Conservation (phyloP, 2,329 filamentous ascomycete genomes). For the Gliomastix tumulicola region DNA sequence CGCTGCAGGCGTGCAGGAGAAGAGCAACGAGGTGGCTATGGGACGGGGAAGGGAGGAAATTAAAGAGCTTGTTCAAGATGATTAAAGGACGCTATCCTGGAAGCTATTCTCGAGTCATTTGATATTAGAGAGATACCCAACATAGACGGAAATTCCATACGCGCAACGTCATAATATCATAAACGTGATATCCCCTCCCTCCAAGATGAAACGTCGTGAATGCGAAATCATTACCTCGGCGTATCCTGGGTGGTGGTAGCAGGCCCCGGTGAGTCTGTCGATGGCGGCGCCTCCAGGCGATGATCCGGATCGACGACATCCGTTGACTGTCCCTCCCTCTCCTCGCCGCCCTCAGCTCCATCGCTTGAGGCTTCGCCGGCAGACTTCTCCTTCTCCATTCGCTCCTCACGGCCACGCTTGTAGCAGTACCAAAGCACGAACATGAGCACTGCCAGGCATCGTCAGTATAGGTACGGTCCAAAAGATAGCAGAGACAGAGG, state of each 20-base stretch:
- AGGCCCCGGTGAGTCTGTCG: too few species aligned
- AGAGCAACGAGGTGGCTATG: conserved; percentile 33
- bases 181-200: too few species aligned
- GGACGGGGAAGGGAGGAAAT: conserved; percentile 48
- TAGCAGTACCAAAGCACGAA: conserved; percentile 98
- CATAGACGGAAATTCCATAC: not conserved
- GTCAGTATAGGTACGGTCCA: too few species aligned
- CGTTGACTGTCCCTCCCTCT: too few species aligned
- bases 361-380: conserved; percentile 22
- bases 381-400: conserved; percentile 56
- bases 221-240: too few species aligned
- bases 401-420: conserved; percentile 82
- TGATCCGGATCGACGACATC: too few species aligned
- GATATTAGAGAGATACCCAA: too few species aligned
- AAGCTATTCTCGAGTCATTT: too few species aligned
- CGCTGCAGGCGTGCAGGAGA: conserved; percentile 34
- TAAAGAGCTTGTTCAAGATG: conserved; percentile 59
- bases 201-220: too few species aligned
- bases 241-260: too few species aligned
- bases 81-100: too few species aligned
- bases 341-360: conserved; percentile 35
- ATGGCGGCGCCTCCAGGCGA: too few species aligned
- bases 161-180: not conserved
- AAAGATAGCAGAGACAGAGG: not conserved
- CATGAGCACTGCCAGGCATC: conserved; percentile 60